Percentiles rank a stretch among this genome's conserved stretches.
Evolutionary conservation across 2,329 filamentous ascomycete genomes (phyloP).

Genomic region (Trichoderma afroharzianum): DNA sequence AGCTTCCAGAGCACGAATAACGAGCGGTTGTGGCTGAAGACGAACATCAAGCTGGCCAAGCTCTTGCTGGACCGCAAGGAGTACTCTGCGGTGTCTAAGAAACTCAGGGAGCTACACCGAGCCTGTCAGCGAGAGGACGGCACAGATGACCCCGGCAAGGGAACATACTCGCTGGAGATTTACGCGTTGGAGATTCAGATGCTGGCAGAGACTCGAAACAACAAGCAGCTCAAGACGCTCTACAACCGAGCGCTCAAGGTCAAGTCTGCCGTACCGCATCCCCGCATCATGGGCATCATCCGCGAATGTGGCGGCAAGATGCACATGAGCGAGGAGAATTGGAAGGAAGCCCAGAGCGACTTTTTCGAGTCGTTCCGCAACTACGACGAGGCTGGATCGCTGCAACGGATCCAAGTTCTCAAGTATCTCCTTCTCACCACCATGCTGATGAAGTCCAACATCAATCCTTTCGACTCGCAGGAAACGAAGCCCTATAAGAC

Average conservation of each 20-base stretch:
- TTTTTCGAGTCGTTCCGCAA: conserved; percentile 99
- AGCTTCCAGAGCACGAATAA: conserved; percentile 98
- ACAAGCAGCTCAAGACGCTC: conserved; percentile 89
- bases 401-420: conserved; percentile 93
- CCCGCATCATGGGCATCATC: conserved; percentile 99
- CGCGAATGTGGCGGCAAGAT: conserved; percentile 98
- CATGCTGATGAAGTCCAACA: conserved; percentile 97
- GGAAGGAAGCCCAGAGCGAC: conserved; percentile 94
- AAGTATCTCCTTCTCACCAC: conserved; percentile 96
- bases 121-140: conserved; percentile 87
- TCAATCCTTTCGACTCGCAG: conserved; percentile 98
- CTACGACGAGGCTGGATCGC: conserved; percentile 95
- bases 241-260: conserved; percentile 91
- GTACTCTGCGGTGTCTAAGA: conserved; percentile 74
- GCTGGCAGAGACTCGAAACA: conserved; percentile 95
- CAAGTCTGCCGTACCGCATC: conserved; percentile 94
- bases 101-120: conserved; percentile 82
- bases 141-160: conserved; percentile 86
- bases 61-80: conserved; percentile 89
- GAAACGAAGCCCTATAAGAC: conserved; percentile 98
- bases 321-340: conserved; percentile 99
- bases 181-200: conserved; percentile 98
- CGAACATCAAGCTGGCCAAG: conserved; percentile 93
- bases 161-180: conserved; percentile 91
- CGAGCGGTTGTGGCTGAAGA: conserved; percentile 95